phyloP scores from a whole-genome alignment of 225 moss, liverwort and hornwort genomes.

The Marchantia paleacea region DNA sequence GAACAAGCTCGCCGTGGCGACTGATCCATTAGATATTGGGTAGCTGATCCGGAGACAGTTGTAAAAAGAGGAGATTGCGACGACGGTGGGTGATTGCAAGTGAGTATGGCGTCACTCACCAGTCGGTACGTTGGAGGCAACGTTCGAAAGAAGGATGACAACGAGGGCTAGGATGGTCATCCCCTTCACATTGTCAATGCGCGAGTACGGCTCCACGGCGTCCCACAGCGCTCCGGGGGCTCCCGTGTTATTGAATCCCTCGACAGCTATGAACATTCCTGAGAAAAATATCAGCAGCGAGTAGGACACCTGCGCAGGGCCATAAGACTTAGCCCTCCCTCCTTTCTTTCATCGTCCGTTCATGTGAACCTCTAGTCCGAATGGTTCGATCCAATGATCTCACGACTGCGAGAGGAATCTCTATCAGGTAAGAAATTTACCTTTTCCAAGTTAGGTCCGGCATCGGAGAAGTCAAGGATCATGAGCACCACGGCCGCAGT shows the following conservation, averaged over 20 bases:
- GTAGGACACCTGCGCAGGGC: conserved; percentile 63
- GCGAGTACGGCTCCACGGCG: conserved; percentile 73
- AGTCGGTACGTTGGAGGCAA: conserved; percentile 89
- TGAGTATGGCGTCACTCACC: conserved; percentile 29
- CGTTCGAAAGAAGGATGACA: conserved; percentile 74
- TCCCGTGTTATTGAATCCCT: conserved; percentile 72
- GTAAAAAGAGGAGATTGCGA: no score
- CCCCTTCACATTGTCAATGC: conserved; percentile 53
- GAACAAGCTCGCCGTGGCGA: no score
- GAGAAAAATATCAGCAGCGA: conserved; percentile 84
- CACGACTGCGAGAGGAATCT: background rate
- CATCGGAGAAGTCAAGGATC: conserved; percentile 74
- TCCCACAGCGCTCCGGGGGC: conserved; percentile 64
- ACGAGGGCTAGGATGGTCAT: conserved; percentile 55
- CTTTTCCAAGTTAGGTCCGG: conserved; percentile 79
- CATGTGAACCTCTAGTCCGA: no score
- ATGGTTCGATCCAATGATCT: background rate
- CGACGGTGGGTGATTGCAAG: no score
- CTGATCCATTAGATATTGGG: no score
- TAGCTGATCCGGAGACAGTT: background rate
- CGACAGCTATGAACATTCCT: conserved; percentile 82
- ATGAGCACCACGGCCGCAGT: conserved; percentile 70
- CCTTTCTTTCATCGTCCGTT: no score
- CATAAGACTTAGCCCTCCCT: no score
- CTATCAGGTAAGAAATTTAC: conserved; percentile 26